Evolutionary conservation across 768 basidiomycete species (phyloP).

Genomic region (Gloeopeniophorella convolvens): DNA sequence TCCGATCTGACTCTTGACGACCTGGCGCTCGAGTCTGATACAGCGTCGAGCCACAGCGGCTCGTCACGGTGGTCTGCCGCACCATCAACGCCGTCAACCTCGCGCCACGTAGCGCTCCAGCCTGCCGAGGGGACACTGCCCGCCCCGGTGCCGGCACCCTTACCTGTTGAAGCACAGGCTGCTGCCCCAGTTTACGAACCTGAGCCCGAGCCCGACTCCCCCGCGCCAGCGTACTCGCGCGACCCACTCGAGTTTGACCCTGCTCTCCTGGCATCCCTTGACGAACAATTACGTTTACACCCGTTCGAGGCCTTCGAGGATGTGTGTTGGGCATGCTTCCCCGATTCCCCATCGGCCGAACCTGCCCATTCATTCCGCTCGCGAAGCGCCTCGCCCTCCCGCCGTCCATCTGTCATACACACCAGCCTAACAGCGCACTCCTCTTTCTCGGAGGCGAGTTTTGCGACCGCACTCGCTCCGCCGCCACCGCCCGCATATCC

Average conservation of each 20-base stretch:
- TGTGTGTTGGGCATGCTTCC: background rate
- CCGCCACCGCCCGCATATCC: background rate
- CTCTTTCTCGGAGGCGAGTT: background rate
- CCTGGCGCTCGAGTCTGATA: slow-evolving; percentile 14
- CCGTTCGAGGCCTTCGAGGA: slow-evolving; percentile 16
- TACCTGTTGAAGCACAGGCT: background rate
- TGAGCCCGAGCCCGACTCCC: slow-evolving; percentile 1
- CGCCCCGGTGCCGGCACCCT: background rate
- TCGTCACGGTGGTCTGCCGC: slow-evolving; percentile 12
- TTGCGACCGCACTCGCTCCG: background rate
- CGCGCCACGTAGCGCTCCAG: background rate
- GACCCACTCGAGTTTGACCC: slow-evolving; percentile 13
- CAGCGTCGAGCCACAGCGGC: background rate
- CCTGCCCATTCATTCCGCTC: background rate
- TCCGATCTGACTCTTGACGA: slow-evolving; percentile 19
- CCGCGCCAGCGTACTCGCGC: slow-evolving; percentile 12
- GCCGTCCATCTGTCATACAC: background rate
- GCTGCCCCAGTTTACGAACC: background rate
- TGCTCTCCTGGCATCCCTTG: slow-evolving; percentile 7
- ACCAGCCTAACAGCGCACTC: slow-evolving; percentile 1
- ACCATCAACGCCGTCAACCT: background rate
- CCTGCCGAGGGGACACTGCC: background rate
- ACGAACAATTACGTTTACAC: background rate
- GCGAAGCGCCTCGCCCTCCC: background rate
- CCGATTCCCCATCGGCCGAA: background rate